A percentile compares a stretch with the other conserved stretches of the same genome.
These are phyloP conservation scores for Trichophaea hybrida DNA, from an alignment of 2,329 filamentous ascomycete genomes.

Conservation along the genomic window DNA sequence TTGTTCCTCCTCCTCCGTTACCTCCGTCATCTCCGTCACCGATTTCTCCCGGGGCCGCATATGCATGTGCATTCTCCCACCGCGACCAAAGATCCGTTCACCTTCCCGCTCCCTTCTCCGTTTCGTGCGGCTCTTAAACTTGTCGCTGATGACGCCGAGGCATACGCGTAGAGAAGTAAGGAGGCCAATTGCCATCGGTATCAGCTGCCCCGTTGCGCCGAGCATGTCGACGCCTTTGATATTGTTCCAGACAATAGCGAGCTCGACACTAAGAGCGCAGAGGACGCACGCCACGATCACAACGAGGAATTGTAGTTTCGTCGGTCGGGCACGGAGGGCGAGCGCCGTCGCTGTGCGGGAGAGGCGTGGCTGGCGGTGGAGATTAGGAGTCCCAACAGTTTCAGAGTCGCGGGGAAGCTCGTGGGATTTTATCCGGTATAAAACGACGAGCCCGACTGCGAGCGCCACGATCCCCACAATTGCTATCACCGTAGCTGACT, in stretches of 20 bases:
- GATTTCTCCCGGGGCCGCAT: too few species aligned
- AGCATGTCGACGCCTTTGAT: not conserved
- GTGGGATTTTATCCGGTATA: not conserved
- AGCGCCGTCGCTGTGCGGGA: not conserved
- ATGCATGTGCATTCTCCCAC: not conserved
- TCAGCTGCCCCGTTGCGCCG: not conserved
- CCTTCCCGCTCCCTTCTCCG: not conserved
- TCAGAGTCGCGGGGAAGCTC: not conserved
- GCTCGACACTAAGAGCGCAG: constrained; percentile 4
- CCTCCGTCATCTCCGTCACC: too few species aligned
- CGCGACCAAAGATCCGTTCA: not conserved
- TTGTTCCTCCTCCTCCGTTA: too few species aligned
- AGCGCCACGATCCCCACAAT: not conserved
- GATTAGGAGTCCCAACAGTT: not conserved
- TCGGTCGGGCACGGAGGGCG: not conserved
- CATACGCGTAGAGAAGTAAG: not conserved
- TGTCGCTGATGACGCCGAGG: not conserved
- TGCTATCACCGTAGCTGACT: not conserved
- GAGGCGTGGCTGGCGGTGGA: not conserved
- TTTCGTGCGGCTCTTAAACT: not conserved
- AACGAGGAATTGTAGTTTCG: not conserved
- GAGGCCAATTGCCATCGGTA: not conserved
- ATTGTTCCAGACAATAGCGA: constrained; percentile 3
- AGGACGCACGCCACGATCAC: not conserved
- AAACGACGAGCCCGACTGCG: not conserved